Conservation (phyloP, 2,329 filamentous ascomycete genomes). For the Cladophialophora bantiana region DNA sequence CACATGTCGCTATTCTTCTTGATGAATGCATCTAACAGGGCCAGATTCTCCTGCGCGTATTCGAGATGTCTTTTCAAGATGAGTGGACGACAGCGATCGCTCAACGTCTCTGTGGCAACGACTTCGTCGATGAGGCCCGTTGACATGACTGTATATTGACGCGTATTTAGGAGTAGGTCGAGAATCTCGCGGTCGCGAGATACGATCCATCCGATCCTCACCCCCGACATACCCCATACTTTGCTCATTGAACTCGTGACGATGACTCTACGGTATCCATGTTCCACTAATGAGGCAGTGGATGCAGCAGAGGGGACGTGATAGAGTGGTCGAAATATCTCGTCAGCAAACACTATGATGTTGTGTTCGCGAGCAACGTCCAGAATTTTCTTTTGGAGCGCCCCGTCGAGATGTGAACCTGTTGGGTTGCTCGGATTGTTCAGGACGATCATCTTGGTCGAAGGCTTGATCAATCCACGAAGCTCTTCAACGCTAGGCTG, state of each 20-base stretch:
- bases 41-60: slow-evolving; percentile 72
- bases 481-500: slow-evolving; percentile 71
- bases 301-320: slow-evolving; percentile 64
- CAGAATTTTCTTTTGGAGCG: slow-evolving; percentile 68
- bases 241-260: slow-evolving; percentile 86
- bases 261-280: slow-evolving; percentile 72
- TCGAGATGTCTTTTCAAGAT: slow-evolving; percentile 69
- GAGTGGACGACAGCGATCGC: slow-evolving; percentile 65
- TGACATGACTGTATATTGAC: slow-evolving; percentile 87
- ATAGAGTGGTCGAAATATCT: slow-evolving; percentile 86
- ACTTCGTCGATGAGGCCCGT: slow-evolving; percentile 81
- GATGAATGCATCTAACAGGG: slow-evolving; percentile 68
- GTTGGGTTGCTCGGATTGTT: slow-evolving; percentile 87
- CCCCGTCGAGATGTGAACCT: slow-evolving; percentile 70
- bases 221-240: slow-evolving; percentile 80
- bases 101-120: slow-evolving; percentile 77
- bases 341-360: slow-evolving; percentile 75
- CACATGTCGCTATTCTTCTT: slow-evolving; percentile 65
- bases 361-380: slow-evolving; percentile 67
- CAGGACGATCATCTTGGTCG: slow-evolving; percentile 66
- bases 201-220: slow-evolving; percentile 83
- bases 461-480: slow-evolving; percentile 62
- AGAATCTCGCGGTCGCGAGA: slow-evolving; percentile 70
- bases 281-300: slow-evolving; percentile 41
- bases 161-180: slow-evolving; percentile 66